Evolutionary conservation across 177 flowering plant species (phyloP).

Genomic region (Telopea speciosissima): DNA sequence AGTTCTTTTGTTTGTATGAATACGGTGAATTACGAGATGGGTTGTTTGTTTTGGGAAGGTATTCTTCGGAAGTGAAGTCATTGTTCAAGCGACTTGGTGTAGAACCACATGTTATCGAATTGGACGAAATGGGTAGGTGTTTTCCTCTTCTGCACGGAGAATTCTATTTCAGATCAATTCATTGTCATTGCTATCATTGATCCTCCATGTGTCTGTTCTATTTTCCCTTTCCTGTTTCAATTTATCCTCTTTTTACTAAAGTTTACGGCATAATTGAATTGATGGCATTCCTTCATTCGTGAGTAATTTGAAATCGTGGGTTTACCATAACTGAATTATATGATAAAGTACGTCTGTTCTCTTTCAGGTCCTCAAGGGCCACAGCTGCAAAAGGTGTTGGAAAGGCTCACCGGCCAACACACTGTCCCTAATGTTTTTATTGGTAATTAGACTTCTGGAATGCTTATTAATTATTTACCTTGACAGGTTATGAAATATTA

Average conservation of each 20-base stretch:
- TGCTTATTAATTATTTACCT: background rate
- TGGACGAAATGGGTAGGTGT: conserved; percentile 79
- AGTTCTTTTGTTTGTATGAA: background rate
- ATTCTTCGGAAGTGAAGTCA: conserved; percentile 81
- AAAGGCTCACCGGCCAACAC: conserved; percentile 86
- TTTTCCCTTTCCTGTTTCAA: background rate
- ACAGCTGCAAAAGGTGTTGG: conserved; percentile 80
- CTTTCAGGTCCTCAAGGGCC: conserved; percentile 84
- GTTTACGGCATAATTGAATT: no score
- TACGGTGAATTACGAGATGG: conserved; percentile 5
- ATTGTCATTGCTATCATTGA: background rate
- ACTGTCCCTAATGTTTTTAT: conserved; percentile 97
- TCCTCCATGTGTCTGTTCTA: background rate
- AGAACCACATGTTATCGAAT: conserved; percentile 74
- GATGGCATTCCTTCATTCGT: no score
- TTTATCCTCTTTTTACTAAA: no score
- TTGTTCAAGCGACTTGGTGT: conserved; percentile 74
- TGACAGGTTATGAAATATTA: background rate
- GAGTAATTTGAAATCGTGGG: no score
- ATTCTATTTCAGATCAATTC: background rate
- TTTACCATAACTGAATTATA: background rate
- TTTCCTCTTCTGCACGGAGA: background rate
- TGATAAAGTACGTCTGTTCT: background rate
- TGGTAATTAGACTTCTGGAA: conserved; percentile 36
- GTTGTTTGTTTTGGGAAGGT: conserved; percentile 40